Conservation (phyloP, 495 filamentous ascomycete species). For the Tuber indicum region DNA sequence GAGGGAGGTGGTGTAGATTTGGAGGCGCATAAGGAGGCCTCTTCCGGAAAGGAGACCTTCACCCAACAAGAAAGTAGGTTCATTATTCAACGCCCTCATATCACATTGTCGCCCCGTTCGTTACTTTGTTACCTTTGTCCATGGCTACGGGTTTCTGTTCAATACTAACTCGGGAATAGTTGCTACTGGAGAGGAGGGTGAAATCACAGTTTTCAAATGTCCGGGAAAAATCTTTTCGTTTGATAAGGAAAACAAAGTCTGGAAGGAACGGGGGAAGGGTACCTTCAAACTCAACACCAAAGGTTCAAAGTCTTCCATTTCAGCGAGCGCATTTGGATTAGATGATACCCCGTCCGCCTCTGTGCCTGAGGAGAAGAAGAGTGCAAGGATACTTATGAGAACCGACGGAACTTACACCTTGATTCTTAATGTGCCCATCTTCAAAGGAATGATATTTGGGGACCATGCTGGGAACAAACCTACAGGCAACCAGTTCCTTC, state of each 20-base stretch:
- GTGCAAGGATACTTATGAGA: slow-evolving; percentile 60
- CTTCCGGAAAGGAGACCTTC: slow-evolving; percentile 51
- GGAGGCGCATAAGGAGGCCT: slow-evolving; percentile 49
- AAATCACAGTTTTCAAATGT: slow-evolving; percentile 49
- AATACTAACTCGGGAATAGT: slow-evolving; percentile 45
- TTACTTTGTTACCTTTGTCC: slow-evolving; percentile 5
- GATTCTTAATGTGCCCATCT: slow-evolving; percentile 60
- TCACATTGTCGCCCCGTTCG: background rate
- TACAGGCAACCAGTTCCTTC: slow-evolving; percentile 46
- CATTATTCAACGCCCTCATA: slow-evolving; percentile 4
- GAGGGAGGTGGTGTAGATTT: slow-evolving; percentile 46
- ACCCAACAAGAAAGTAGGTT: slow-evolving; percentile 54
- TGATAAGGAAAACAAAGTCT: slow-evolving; percentile 50
- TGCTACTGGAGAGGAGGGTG: slow-evolving; percentile 59
- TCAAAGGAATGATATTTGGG: slow-evolving; percentile 55
- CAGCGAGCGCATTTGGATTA: slow-evolving; percentile 7
- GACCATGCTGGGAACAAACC: slow-evolving; percentile 41
- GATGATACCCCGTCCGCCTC: slow-evolving; percentile 19
- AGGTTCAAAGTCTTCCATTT: slow-evolving; percentile 43
- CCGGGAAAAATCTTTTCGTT: slow-evolving; percentile 64
- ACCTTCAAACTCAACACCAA: slow-evolving; percentile 57
- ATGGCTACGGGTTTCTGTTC: slow-evolving; percentile 16
- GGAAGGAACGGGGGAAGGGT: slow-evolving; percentile 65
- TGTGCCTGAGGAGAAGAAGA: slow-evolving; percentile 42
- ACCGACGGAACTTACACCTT: slow-evolving; percentile 61